phyloP scores from a whole-genome alignment of 1,139 yeast genomes.

The Saccharomyces hybrid region DNA sequence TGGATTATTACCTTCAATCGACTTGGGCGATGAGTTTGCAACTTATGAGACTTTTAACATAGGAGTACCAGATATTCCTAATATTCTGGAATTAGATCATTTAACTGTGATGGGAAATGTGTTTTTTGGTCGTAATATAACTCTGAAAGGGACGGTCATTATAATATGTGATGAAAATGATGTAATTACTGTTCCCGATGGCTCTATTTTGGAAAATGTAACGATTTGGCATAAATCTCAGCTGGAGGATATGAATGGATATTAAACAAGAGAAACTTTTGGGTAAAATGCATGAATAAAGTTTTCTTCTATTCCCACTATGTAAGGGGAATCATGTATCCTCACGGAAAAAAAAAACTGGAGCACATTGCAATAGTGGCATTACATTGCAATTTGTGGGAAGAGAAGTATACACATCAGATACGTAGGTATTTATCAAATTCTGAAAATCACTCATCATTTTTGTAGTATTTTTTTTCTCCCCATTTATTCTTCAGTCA shows the following conservation, averaged over 20 bases:
- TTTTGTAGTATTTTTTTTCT: neutral
- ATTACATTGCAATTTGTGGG: neutral
- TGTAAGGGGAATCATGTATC: neutral
- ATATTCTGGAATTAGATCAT: conserved; percentile 86
- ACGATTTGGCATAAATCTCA: conserved; percentile 89
- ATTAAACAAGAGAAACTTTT: neutral
- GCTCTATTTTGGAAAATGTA: conserved; percentile 82
- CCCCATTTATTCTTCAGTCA: neutral
- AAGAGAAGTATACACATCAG: neutral
- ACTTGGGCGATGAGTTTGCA: conserved; percentile 93
- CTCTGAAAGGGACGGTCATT: conserved; percentile 88
- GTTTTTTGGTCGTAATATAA: conserved; percentile 73
- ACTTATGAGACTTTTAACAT: conserved; percentile 87
- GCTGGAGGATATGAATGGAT: conserved; percentile 36
- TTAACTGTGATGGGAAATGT: conserved; percentile 94
- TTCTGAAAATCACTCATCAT: neutral
- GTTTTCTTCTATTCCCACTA: neutral
- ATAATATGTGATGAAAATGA: conserved; percentile 93
- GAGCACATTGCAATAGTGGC: neutral
- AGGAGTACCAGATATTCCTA: conserved; percentile 89
- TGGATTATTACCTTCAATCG: conserved; percentile 90
- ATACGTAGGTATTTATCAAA: neutral
- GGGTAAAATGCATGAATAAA: neutral
- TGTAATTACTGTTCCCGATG: conserved; percentile 90
- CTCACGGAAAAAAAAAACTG: neutral